A percentile compares a stretch with the other conserved stretches of the same genome.
Conservation (phyloP, 192 early-diverging fungal genomes). For the Gigaspora rosea region DNA sequence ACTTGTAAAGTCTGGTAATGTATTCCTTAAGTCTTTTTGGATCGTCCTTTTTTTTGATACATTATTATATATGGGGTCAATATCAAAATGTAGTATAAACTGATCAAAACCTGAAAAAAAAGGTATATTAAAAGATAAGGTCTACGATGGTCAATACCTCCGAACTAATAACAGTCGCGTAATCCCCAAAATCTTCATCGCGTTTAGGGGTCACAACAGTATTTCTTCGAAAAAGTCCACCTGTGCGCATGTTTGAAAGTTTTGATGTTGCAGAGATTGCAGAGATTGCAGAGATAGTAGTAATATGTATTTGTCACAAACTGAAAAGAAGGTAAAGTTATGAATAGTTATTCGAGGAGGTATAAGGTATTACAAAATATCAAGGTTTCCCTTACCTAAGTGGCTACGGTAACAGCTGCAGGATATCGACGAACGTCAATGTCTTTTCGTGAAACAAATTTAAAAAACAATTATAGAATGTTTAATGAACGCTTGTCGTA, state of each 20-base stretch:
- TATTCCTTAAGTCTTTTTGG: slow-evolving; percentile 30
- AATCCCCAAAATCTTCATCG: slow-evolving; percentile 29
- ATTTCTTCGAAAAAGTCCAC: slow-evolving; percentile 26
- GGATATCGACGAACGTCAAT: no score
- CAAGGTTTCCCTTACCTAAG: no score
- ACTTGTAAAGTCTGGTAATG: slow-evolving; percentile 22
- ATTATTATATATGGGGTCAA: not conserved
- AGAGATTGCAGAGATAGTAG: no score
- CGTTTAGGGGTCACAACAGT: not conserved
- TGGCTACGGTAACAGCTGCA: no score
- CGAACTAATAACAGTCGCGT: slow-evolving; percentile 11
- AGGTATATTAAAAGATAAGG: not conserved
- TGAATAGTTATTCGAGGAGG: no score
- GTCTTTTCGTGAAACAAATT: no score
- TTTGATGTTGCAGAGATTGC: no score
- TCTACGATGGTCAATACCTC: slow-evolving; percentile 14
- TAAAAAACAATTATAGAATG: no score
- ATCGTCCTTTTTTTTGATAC: slow-evolving; percentile 5
- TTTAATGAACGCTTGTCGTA: no score
- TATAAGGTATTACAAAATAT: no score
- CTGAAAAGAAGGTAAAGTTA: no score
- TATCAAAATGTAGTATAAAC: not conserved
- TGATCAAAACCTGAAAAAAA: not conserved
- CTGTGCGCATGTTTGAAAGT: not conserved
- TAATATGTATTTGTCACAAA: no score